Conservation (phyloP, 148 eudicot genomes). For the Pouteria glomerata region DNA sequence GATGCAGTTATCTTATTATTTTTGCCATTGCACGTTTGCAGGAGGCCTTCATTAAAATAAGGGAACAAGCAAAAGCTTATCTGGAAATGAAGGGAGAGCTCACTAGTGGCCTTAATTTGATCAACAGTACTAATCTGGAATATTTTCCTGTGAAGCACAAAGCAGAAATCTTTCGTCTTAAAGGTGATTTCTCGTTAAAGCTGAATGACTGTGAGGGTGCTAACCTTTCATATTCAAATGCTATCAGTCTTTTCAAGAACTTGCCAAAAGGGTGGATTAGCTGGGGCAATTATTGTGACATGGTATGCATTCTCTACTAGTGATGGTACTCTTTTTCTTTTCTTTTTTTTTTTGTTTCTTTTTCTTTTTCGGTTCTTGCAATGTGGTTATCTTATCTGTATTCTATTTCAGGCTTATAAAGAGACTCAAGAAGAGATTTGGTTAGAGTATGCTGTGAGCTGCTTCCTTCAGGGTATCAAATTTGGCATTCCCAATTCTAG, state of each 20-base stretch:
- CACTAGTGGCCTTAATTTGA: conserved; percentile 80
- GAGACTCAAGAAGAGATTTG: conserved; percentile 92
- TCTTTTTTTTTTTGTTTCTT: no score
- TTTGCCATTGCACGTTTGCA: conserved; percentile 28
- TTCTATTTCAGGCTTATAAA: conserved; percentile 64
- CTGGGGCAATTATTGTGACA: conserved; percentile 98
- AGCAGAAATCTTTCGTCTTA: conserved; percentile 88
- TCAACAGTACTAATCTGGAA: conserved; percentile 88
- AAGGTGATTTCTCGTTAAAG: conserved; percentile 83
- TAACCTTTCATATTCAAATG: conserved; percentile 86
- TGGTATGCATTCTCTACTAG: conserved; percentile 42
- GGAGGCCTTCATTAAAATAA: conserved; percentile 95
- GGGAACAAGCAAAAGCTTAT: conserved; percentile 96
- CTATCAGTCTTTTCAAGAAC: conserved; percentile 78
- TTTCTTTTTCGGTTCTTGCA: no score
- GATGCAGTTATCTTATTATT: conserved; percentile 17
- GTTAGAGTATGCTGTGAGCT: conserved; percentile 97
- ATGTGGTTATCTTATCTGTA: conserved; percentile 2
- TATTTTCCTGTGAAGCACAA: conserved; percentile 89
- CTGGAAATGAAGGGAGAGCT: conserved; percentile 96
- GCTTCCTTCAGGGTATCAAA: conserved; percentile 95
- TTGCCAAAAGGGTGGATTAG: conserved; percentile 98
- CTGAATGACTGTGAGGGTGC: conserved; percentile 92
- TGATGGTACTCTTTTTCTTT: neutral
- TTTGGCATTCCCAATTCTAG: conserved; percentile 90